Evolutionary conservation across 805 yeast species (phyloP).

Genomic region (Starmerella scarabaei): DNA sequence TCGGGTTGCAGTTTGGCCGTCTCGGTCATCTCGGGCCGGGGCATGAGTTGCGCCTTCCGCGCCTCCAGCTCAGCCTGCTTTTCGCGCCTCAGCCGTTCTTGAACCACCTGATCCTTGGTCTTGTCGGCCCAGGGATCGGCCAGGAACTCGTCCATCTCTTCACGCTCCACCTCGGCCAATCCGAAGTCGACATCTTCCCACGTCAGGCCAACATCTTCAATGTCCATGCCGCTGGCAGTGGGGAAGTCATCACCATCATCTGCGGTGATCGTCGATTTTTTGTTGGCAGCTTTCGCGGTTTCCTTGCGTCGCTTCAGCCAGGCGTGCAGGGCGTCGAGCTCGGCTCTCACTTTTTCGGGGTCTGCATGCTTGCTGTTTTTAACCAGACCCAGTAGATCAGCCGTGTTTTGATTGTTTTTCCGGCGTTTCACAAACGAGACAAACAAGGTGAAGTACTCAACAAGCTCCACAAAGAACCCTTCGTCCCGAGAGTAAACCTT

Average conservation of each 20-base stretch:
- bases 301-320: slow-evolving; percentile 22
- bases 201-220: slow-evolving; percentile 31
- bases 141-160: slow-evolving; percentile 30
- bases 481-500: slow-evolving; percentile 71
- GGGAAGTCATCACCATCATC: slow-evolving; percentile 22
- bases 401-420: slow-evolving; percentile 30
- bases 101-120: slow-evolving; percentile 23
- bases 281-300: slow-evolving; percentile 17
- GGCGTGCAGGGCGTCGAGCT: slow-evolving; percentile 32
- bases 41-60: slow-evolving; percentile 17
- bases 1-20: slow-evolving; percentile 23
- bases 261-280: slow-evolving; percentile 28
- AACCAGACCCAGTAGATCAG: slow-evolving; percentile 36
- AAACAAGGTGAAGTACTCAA: slow-evolving; percentile 61
- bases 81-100: slow-evolving; percentile 23
- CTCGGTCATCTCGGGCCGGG: slow-evolving; percentile 24
- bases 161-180: slow-evolving; percentile 37
- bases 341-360: slow-evolving; percentile 27
- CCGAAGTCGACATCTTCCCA: slow-evolving; percentile 36
- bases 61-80: slow-evolving; percentile 15
- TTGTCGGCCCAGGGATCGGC: slow-evolving; percentile 25
- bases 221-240: slow-evolving; percentile 34
- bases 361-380: slow-evolving; percentile 24
- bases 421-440: slow-evolving; percentile 52
- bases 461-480: slow-evolving; percentile 55